Base-by-base conservation (phyloP, 2,329 filamentous ascomycete genomes). In the Paraconiothyrium sp. region DNA sequence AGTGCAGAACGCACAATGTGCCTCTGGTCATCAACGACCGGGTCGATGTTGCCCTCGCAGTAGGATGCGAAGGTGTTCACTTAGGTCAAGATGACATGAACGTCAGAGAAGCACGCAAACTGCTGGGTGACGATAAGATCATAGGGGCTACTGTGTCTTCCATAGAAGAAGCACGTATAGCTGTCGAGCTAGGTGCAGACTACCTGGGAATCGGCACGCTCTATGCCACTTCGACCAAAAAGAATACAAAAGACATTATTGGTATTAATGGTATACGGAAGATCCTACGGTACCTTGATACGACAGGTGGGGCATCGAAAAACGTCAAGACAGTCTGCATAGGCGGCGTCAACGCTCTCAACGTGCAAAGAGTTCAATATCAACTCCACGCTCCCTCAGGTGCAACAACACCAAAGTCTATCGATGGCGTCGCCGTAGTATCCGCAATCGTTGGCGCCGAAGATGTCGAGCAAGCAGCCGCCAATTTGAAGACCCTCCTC, bases 11-110 rank as follows among this genome's bases (percentile, higher is more conserved):
- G 50, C 84, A 91, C 73, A 83, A 84, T 16, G 88, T 97, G 3
- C 94, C 94, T 34, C 85, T 98, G 60, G 83, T 98, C 58, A 93
- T 98, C 82, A 98, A 98, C 76, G 95, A 98, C 77, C 89, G 94
- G 13, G 87, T 97, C 6, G 94, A 97, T 76, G 92, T 98, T 30
- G 94, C 93, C 9, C 84, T 93, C 20, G 93, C 93, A 14, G 86
- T 94, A 47, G 92, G 89, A 13, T 95, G 92, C 60, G 94, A 97
- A 81, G 95, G 95, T 49, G 93, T 97, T 9, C 95, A 98, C 77
- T 87, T 98, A 54, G 95, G 95, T 7, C 94, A 98, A 81, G 94
- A 97, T 85, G 94, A 98, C 78, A 90, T 97, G 84, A 88, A 88
- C 61, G 77, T 92, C 32, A 73, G 80, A 9, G 84, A 85, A 43